phyloP scores from a whole-genome alignment of 2,329 filamentous ascomycete genomes.

The Metarhizium anisopliae region DNA sequence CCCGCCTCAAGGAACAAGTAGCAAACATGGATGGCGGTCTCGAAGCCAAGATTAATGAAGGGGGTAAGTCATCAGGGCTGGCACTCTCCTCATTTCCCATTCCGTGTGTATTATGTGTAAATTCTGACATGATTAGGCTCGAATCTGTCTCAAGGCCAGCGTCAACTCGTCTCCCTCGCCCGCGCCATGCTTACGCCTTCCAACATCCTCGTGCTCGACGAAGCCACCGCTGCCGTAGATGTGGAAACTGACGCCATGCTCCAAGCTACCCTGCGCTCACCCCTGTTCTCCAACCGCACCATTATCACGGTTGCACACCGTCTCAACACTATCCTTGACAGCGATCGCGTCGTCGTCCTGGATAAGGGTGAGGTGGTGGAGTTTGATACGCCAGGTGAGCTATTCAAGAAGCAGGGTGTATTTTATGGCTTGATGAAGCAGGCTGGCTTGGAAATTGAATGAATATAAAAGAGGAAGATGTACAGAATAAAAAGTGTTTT shows the following conservation, averaged over 20 bases:
- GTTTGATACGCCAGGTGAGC: constrained; percentile 75
- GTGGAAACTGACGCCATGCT: constrained; percentile 60
- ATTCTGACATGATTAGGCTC: constrained; percentile 50
- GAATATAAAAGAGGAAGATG: not conserved
- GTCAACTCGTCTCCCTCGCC: constrained; percentile 87
- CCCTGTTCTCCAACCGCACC: constrained; percentile 76
- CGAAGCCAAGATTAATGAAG: constrained; percentile 87
- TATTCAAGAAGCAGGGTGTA: constrained; percentile 65
- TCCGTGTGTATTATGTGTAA: constrained; percentile 6
- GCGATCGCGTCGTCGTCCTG: constrained; percentile 85
- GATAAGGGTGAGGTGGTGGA: constrained; percentile 86
- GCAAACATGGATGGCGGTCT: constrained; percentile 78
- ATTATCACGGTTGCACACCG: constrained; percentile 98
- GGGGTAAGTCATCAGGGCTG: constrained; percentile 52
- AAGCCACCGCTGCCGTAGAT: constrained; percentile 77
- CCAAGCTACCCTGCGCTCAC: constrained; percentile 53
- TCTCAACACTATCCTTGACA: constrained; percentile 91
- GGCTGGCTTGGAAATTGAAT: constrained; percentile 59
- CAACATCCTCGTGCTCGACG: constrained; percentile 94
- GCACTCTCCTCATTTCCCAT: not conserved
- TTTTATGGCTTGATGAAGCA: constrained; percentile 92
- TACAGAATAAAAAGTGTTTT: not conserved
- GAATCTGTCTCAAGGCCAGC: constrained; percentile 90
- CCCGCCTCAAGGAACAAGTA: constrained; percentile 85
- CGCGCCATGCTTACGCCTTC: constrained; percentile 89